Evolutionary conservation across 169 alveolate genomes (phyloP), one percentile per base, ranked within the genome.

Genomic region (Plasmodium yoelii): DNA sequence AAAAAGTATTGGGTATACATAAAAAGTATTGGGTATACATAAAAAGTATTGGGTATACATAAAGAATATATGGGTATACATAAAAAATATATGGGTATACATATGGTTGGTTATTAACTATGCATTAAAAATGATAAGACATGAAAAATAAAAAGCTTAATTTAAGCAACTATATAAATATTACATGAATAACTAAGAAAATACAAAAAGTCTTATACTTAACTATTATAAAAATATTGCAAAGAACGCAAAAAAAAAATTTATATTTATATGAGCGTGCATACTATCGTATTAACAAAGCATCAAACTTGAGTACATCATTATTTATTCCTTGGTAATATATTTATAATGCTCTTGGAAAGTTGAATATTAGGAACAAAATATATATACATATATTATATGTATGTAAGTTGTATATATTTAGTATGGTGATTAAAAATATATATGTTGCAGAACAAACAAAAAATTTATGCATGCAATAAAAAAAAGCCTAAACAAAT

Each of bases 341-440:
- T 77, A 77, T 64, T 39, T 64, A 64, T 64, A 63, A 69, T 63
- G 51, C 46, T 77, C 89, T 26, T 64, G 80, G 65, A 77, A 77
- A 24, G 68, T 55, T 72, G 47, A 49, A 24, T 12, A 60, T 34
- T 64, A 63, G 1, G 5, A 74, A 74, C 22, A n/a, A 42, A 15
- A 18, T 28, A 57, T 47, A 22, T 22, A 22, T 22, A 22, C 1
- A n/a, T n/a, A n/a, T 24, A 8, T 13, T 1, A 13, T 18, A 44
- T 60, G 53, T 55, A 26, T 72, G 24, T 24, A 22, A 51, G 49
- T 12, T 61, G 71, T 28, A 28, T 61, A 26, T 18, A 61, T 28
- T n/a, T 57, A 57, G 22, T 15, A 15, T 51, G 18, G 6, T n/a
- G 19, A 24, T 8, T 57, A 57, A 57, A 57, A 8, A 57, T 51